Base-by-base conservation (phyloP, 1,284 basidiomycete species). In the Athelia psychrophila region DNA sequence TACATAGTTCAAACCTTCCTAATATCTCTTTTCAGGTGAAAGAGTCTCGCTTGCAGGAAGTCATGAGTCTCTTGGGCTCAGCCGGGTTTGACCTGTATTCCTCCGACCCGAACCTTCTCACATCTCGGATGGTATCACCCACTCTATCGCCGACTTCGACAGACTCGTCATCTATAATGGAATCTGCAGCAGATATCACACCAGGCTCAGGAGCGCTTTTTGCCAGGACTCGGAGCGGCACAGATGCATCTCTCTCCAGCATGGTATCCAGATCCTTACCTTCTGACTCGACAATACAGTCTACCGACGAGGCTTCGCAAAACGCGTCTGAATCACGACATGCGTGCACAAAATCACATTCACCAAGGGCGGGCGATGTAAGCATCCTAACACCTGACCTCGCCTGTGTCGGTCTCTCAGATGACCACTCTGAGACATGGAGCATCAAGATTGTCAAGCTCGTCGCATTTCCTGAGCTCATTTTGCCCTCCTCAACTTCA, bases 391-490 rank as follows among this genome's bases (percentile, higher is more conserved):
- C 71, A 30, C 72, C 79, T 25, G 79, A 81, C 57, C 73, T 84
- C 36, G 74, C 78, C 6, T 83, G 81, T 54, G 80, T 83, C 23
- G 81, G 81, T 10, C 66, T 83, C 27, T 77, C 79, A 45, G 84
- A 88, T 58, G 81, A 84, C 53, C 71, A 74, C 42, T 77, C 81
- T 12, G 86, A 88, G 56, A 75, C 79, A 44, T 88, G 86, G 86
- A 78, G 79, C 18, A 76, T 86, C 56, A 88, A 88, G 70, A 80
- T 89, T 49, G 74, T 88, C 57, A 88, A 88, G 66, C 75, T 88
- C 16, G 76, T 89, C 33, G 84, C 85, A 1, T 88, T 83, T 61
- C 86, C 86, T 0, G 86, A 88, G 54, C 74, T 88, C 44, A 84
- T 88, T 48, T 69, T 77, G 10, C 49, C 52, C 3, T 50, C 52